Evolutionary conservation across 2,329 filamentous ascomycete genomes (phyloP).

Genomic region (Hymenoscyphus fructigenus): DNA sequence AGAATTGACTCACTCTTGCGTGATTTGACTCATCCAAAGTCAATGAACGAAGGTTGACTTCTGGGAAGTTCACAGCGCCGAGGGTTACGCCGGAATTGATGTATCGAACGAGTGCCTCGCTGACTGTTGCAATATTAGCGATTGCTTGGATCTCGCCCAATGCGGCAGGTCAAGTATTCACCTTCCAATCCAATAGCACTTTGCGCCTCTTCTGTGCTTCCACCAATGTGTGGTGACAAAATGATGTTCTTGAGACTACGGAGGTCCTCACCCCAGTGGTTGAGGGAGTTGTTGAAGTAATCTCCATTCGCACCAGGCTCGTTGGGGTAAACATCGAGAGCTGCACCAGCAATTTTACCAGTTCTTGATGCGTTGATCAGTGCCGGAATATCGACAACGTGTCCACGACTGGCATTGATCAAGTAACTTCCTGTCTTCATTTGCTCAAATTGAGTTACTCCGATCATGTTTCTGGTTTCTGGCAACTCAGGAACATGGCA

Average conservation of each 20-base stretch:
- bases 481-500: constrained; percentile 91
- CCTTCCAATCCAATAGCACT: constrained; percentile 90
- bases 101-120: constrained; percentile 83
- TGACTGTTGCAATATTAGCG: constrained; percentile 52
- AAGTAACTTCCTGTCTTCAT: constrained; percentile 95
- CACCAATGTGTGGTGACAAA: constrained; percentile 93
- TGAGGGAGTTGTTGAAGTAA: constrained; percentile 85
- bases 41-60: constrained; percentile 84
- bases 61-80: constrained; percentile 95
- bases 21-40: constrained; percentile 87
- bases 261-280: constrained; percentile 82
- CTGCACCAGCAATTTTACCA: constrained; percentile 88
- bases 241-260: constrained; percentile 87
- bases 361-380: constrained; percentile 82
- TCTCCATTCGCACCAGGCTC: constrained; percentile 93
- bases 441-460: constrained; percentile 70
- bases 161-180: constrained; percentile 32
- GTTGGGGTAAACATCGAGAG: constrained; percentile 93
- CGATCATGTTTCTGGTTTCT: constrained; percentile 92
- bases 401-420: constrained; percentile 93
- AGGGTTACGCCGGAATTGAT: constrained; percentile 93
- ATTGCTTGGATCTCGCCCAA: neutral
- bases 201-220: constrained; percentile 96
- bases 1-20: constrained; percentile 61
- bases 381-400: constrained; percentile 89